phyloP scores from a whole-genome alignment of 2,329 filamentous ascomycete species.

The Colletotrichum chrysophilum region DNA sequence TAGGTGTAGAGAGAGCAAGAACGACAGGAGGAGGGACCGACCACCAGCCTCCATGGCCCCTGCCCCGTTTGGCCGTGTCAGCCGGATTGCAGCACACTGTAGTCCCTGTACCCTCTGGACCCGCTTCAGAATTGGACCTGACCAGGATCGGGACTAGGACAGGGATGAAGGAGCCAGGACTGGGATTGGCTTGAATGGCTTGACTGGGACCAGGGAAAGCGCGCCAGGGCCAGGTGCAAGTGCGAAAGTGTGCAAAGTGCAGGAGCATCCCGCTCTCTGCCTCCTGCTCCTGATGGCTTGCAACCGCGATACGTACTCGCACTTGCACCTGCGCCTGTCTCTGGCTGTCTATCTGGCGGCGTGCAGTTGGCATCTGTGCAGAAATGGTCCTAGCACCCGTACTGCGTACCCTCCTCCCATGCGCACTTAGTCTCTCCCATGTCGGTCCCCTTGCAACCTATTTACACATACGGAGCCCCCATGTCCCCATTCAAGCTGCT shows the following conservation, averaged over 20 bases:
- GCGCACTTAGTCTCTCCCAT: neutral
- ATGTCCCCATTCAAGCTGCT: neutral
- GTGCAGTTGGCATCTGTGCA: slow-evolving; percentile 15
- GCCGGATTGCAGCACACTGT: neutral
- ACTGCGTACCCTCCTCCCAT: neutral
- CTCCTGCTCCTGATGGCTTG: slow-evolving; percentile 8
- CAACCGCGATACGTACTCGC: neutral
- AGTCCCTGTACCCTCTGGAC: slow-evolving; percentile 9
- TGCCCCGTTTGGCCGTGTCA: neutral
- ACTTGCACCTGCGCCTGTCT: neutral
- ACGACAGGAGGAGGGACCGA: neutral
- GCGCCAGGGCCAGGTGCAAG: neutral
- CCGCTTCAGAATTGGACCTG: neutral
- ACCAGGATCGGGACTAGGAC: slow-evolving; percentile 9
- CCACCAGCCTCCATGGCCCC: slow-evolving; percentile 2
- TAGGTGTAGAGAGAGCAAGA: neutral
- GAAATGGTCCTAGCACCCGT: neutral
- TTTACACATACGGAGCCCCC: slow-evolving; percentile 19
- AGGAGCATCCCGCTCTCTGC: neutral
- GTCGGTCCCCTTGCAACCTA: neutral
- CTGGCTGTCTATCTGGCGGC: slow-evolving; percentile 11
- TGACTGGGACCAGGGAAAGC: slow-evolving; percentile 1
- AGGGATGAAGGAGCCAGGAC: neutral
- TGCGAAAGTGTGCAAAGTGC: slow-evolving; percentile 5
- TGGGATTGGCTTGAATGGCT: neutral